phyloP scores from a whole-genome alignment of 495 filamentous ascomycete species.

The Amorphotheca resinae region DNA sequence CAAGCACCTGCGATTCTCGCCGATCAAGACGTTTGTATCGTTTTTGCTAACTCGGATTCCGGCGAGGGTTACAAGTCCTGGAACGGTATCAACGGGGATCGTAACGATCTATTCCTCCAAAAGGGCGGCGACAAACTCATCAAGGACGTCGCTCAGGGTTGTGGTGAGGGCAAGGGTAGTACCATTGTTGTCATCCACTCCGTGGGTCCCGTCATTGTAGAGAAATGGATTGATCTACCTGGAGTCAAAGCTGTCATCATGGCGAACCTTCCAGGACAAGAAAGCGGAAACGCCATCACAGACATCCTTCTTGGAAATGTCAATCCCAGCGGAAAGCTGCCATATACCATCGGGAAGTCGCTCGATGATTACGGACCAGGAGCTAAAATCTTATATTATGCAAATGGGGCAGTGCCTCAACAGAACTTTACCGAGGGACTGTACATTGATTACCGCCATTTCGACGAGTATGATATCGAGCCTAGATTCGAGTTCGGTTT shows the following conservation, averaged over 20 bases:
- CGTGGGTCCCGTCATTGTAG: constrained; percentile 76
- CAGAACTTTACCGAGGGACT: constrained; percentile 76
- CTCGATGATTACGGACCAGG: constrained; percentile 73
- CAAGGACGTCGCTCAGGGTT: constrained; percentile 53
- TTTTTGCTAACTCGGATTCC: constrained; percentile 51
- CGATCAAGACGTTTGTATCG: constrained; percentile 54
- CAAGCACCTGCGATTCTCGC: constrained; percentile 26
- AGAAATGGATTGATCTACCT: constrained; percentile 71
- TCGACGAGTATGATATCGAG: constrained; percentile 57
- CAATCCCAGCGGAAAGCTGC: constrained; percentile 77
- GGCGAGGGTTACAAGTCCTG: constrained; percentile 52
- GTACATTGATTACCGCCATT: constrained; percentile 83
- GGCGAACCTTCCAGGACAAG: constrained; percentile 81
- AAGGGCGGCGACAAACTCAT: constrained; percentile 69
- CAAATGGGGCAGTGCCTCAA: constrained; percentile 65
- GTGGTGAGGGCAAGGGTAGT: constrained; percentile 51
- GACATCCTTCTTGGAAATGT: constrained; percentile 78
- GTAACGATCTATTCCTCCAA: constrained; percentile 68
- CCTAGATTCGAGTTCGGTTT: constrained; percentile 72
- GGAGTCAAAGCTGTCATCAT: constrained; percentile 71
- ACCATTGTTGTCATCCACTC: constrained; percentile 84
- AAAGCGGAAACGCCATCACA: constrained; percentile 73
- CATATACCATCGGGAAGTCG: constrained; percentile 79
- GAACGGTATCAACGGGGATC: constrained; percentile 60
- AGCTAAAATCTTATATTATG: constrained; percentile 59